A percentile compares a stretch with the other conserved stretches of the same genome.
Evolutionary conservation across 2,329 filamentous ascomycete species (phyloP).

Genomic region (Lachnellula subtilissima): DNA sequence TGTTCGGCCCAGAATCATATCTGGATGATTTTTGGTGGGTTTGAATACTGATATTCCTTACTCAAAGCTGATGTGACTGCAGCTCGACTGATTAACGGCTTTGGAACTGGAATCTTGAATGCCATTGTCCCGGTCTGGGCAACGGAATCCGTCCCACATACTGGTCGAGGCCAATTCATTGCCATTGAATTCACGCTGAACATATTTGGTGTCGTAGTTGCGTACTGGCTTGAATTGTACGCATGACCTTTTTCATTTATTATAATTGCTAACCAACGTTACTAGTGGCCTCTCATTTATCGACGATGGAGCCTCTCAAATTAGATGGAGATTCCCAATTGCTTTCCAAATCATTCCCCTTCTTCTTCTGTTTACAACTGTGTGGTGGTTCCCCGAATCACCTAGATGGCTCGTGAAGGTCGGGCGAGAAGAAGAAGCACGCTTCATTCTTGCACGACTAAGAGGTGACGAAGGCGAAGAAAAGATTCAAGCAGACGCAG

Average conservation of each 20-base stretch:
- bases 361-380: constrained; percentile 31
- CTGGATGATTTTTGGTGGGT: constrained; percentile 65
- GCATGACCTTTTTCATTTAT: neutral
- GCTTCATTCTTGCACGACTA: constrained; percentile 44
- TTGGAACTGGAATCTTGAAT: constrained; percentile 37
- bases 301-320: constrained; percentile 50
- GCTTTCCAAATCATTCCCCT: constrained; percentile 33
- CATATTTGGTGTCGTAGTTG: constrained; percentile 62
- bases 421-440: constrained; percentile 35
- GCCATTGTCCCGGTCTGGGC: constrained; percentile 40
- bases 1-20: constrained; percentile 58
- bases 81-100: constrained; percentile 41
- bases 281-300: constrained; percentile 53
- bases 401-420: constrained; percentile 36
- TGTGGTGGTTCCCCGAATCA: constrained; percentile 36
- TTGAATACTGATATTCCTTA: neutral
- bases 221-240: constrained; percentile 51
- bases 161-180: constrained; percentile 62
- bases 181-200: constrained; percentile 70
- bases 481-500: constrained; percentile 49
- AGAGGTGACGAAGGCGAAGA: constrained; percentile 53
- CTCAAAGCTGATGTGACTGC: neutral
- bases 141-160: constrained; percentile 53
- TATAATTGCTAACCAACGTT: constrained; percentile 7
- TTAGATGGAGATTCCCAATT: constrained; percentile 42